Evolutionary conservation across 768 basidiomycete species (phyloP).

Genomic region (Basidioascus undulatus): DNA sequence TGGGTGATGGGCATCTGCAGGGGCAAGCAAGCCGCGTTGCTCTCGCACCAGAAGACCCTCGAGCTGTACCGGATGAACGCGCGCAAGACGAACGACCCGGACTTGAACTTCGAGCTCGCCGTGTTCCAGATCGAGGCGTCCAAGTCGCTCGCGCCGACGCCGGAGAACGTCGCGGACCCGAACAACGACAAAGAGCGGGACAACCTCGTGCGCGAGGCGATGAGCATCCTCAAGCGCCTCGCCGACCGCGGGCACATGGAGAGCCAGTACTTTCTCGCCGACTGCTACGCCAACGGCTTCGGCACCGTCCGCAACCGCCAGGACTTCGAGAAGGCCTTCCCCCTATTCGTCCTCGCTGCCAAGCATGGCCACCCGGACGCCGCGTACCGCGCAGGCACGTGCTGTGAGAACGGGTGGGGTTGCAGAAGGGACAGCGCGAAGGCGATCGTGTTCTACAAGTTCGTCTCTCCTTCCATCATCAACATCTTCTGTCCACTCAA

Average conservation of each 20-base stretch:
- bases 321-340: conserved; percentile 93
- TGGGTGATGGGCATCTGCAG: no score
- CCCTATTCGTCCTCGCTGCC: conserved; percentile 79
- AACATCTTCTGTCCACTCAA: no score
- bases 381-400: conserved; percentile 82
- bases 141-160: conserved; percentile 60
- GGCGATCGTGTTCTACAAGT: conserved; percentile 65
- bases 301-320: conserved; percentile 87
- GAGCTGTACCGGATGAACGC: conserved; percentile 94
- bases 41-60: conserved; percentile 85
- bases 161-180: conserved; percentile 33
- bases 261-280: conserved; percentile 91
- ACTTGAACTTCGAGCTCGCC: conserved; percentile 92
- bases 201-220: conserved; percentile 63
- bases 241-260: conserved; percentile 85
- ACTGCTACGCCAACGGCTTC: conserved; percentile 96
- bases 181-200: conserved; percentile 37
- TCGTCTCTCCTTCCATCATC: conserved; percentile 5
- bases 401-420: conserved; percentile 98
- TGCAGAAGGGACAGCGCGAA: conserved; percentile 78
- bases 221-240: conserved; percentile 57
- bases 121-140: conserved; percentile 97
- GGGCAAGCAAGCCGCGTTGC: conserved; percentile 77
- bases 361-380: conserved; percentile 95
- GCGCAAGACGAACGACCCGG: conserved; percentile 94